These are phyloP conservation scores for Rhizopogon sp. DNA, from an alignment of 768 basidiomycete genomes.

Conservation along the genomic window DNA sequence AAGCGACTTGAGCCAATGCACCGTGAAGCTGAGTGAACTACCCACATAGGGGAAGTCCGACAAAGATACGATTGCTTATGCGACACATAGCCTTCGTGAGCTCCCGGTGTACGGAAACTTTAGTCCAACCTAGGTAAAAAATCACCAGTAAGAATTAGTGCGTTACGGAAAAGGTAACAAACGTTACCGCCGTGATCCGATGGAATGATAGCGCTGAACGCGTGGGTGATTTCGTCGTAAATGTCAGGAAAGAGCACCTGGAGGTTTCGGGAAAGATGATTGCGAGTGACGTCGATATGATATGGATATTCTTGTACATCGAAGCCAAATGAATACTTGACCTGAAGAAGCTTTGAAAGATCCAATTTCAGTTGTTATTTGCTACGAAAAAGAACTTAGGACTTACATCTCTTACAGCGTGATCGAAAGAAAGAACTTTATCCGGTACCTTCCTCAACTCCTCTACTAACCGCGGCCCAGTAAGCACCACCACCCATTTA, in stretches of 20 bases:
- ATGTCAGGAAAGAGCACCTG: constrained; percentile 26
- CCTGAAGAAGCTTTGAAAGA: constrained; percentile 28
- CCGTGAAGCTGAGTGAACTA: neutral
- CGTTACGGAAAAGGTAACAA: constrained; percentile 2
- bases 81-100: constrained; percentile 30
- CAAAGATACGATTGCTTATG: constrained; percentile 36
- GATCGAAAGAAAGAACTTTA: constrained; percentile 37
- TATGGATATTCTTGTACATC: constrained; percentile 29
- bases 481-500: constrained; percentile 42
- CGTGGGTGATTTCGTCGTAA: constrained; percentile 26
- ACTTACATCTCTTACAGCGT: constrained; percentile 36
- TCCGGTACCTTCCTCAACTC: constrained; percentile 48
- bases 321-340: constrained; percentile 33
- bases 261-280: constrained; percentile 31
- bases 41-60: constrained; percentile 34
- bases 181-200: constrained; percentile 13
- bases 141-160: constrained; percentile 2
- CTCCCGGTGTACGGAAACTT: constrained; percentile 21
- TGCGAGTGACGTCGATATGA: constrained; percentile 29
- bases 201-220: constrained; percentile 26
- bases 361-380: constrained; percentile 1
- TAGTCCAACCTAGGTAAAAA: constrained; percentile 23
- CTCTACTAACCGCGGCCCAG: constrained; percentile 38
- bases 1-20: constrained; percentile 4
- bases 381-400: neutral